These are phyloP conservation scores for Dioscorea cayenensis DNA, from an alignment of 116 monocot species.

Conservation along the genomic window DNA sequence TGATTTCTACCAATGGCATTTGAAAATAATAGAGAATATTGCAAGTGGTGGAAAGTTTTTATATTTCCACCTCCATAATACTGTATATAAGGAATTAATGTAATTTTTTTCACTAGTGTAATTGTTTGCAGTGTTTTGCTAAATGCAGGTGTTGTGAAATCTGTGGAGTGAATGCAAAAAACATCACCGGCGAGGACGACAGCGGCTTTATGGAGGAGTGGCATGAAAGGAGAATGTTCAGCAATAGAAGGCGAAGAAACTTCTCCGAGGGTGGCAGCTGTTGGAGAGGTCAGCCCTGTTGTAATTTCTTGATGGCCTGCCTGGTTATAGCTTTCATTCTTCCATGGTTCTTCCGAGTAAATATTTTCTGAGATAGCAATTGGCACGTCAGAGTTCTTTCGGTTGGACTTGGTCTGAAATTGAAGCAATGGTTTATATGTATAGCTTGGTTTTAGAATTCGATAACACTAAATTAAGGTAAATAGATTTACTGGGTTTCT, in stretches of 20 bases:
- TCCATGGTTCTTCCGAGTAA: constrained; percentile 59
- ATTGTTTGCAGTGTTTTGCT: not conserved
- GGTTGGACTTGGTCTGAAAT: too few species aligned
- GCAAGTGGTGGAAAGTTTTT: too few species aligned
- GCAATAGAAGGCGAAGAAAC: constrained; percentile 1
- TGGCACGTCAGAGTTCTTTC: not conserved
- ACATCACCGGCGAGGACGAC: constrained; percentile 35
- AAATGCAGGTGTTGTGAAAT: constrained; percentile 44
- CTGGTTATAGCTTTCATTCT: constrained; percentile 53
- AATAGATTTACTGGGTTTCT: too few species aligned
- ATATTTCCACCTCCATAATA: too few species aligned
- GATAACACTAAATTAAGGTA: too few species aligned
- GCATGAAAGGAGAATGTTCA: constrained; percentile 11
- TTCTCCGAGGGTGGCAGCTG: constrained; percentile 21
- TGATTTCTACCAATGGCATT: too few species aligned
- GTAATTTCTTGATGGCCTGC: constrained; percentile 49
- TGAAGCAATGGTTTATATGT: too few species aligned
- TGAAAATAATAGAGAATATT: too few species aligned
- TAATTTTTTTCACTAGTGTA: not conserved
- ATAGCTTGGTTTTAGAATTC: too few species aligned
- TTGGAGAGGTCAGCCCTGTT: constrained; percentile 37
- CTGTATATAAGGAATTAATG: too few species aligned
- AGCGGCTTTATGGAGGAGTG: constrained; percentile 28
- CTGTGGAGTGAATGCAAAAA: constrained; percentile 43
- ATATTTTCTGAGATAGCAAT: constrained; percentile 20